Evolutionary conservation across 176 grass and related monocot species (phyloP).

Genomic region (Rhynchospora breviuscula): DNA sequence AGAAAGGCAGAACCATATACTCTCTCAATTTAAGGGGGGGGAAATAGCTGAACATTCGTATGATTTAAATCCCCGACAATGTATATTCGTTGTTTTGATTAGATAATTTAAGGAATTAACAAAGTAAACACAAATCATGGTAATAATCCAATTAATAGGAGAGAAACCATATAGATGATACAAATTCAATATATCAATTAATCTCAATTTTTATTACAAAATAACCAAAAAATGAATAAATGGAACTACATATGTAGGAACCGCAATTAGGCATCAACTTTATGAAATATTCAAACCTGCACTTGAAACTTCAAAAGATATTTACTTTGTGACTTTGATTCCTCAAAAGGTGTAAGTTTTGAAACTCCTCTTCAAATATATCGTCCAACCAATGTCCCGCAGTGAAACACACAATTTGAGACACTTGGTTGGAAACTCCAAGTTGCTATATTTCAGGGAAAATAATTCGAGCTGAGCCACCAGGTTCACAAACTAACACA

Average conservation of each 20-base stretch:
- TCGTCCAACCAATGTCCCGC: not conserved
- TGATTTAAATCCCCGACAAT: too few relatives aligned
- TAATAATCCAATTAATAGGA: not conserved
- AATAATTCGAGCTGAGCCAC: constrained; percentile 50
- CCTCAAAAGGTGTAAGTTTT: not conserved
- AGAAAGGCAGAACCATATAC: too few relatives aligned
- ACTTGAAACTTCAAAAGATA: not conserved
- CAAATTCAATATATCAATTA: constrained; percentile 6
- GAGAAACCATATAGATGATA: not conserved
- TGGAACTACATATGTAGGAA: not conserved
- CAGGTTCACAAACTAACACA: constrained; percentile 69
- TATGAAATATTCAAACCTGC: not conserved
- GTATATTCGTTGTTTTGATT: too few relatives aligned
- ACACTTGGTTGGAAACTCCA: not conserved
- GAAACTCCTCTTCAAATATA: not conserved
- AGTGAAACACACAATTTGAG: not conserved
- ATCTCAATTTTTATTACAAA: constrained; percentile 1
- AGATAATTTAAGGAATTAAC: too few relatives aligned
- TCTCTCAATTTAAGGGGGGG: too few relatives aligned
- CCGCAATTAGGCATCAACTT: not conserved
- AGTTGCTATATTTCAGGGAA: constrained; percentile 18
- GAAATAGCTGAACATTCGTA: too few relatives aligned
- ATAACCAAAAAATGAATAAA: constrained; percentile 4
- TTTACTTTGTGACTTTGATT: not conserved
- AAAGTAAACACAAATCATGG: too few relatives aligned